A percentile compares a stretch with the other conserved stretches of the same genome.
phyloP scores from a whole-genome alignment of 176 grass and related monocot species.

The Aechmea fasciata region DNA sequence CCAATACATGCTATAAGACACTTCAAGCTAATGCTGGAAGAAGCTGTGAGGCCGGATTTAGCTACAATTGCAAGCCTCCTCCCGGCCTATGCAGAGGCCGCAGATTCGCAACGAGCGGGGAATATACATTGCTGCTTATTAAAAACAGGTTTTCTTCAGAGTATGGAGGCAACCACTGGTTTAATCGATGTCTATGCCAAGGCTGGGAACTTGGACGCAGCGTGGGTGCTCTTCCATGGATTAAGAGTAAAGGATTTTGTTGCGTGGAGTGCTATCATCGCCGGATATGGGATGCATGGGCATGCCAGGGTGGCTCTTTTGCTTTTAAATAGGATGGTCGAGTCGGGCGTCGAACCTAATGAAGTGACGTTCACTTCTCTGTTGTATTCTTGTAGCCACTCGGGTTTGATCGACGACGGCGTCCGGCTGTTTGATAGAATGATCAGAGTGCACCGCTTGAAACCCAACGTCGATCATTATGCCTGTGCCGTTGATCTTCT shows the following conservation, averaged over 20 bases:
- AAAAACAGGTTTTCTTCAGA: conserved; percentile 31
- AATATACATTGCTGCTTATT: conserved; percentile 50
- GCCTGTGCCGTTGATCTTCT: conserved; percentile 48
- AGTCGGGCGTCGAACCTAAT: conserved; percentile 35
- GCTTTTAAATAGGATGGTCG: conserved; percentile 39
- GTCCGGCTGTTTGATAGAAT: conserved; percentile 33
- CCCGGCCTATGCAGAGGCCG: conserved; percentile 41
- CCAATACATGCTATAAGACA: conserved; percentile 27
- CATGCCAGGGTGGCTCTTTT: conserved; percentile 39
- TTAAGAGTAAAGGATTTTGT: conserved; percentile 45
- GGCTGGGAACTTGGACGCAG: conserved; percentile 32
- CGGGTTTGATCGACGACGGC: conserved; percentile 51
- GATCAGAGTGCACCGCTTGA: conserved; percentile 25
- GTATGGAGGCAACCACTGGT: conserved; percentile 24
- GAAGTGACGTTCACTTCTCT: conserved; percentile 46
- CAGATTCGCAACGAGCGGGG: conserved; percentile 25
- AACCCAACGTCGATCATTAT: conserved; percentile 41
- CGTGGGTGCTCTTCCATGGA: conserved; percentile 37
- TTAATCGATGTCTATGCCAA: conserved; percentile 45
- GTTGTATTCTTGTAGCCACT: conserved; percentile 57
- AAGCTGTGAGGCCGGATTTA: conserved; percentile 32
- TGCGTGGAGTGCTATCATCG: conserved; percentile 47
- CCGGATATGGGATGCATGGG: conserved; percentile 41
- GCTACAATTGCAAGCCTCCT: conserved; percentile 46
- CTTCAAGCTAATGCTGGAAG: conserved; percentile 47